Percentiles rank a stretch among this genome's conserved stretches.
These are phyloP conservation scores for Mycena haematopus DNA, from an alignment of 768 basidiomycete genomes.

Conservation along the genomic window DNA sequence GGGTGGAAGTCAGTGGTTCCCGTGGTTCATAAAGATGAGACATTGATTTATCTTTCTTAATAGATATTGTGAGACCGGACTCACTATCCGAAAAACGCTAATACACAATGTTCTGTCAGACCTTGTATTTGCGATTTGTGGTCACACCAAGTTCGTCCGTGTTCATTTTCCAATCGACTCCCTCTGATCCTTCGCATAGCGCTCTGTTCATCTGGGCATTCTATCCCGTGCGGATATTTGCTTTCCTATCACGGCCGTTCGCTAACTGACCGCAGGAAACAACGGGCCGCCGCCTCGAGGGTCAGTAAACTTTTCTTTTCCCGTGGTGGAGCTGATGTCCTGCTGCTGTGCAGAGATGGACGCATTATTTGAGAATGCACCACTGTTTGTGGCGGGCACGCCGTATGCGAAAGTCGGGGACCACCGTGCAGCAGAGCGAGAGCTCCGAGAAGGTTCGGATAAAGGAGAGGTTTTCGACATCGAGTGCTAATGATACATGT, in stretches of 20 bases:
- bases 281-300: slow-evolving; percentile 50
- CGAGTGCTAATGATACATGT: background rate
- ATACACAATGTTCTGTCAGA: slow-evolving; percentile 32
- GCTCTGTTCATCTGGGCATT: slow-evolving; percentile 52
- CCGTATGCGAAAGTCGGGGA: slow-evolving; percentile 44
- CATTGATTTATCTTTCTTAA: background rate
- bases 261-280: slow-evolving; percentile 41
- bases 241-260: background rate
- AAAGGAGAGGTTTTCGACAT: background rate
- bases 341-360: slow-evolving; percentile 46
- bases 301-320: slow-evolving; percentile 24
- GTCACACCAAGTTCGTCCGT: slow-evolving; percentile 47
- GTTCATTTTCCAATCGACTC: background rate
- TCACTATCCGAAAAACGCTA: background rate
- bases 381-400: slow-evolving; percentile 45
- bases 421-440: slow-evolving; percentile 42
- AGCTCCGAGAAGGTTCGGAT: slow-evolving; percentile 44
- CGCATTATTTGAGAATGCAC: slow-evolving; percentile 45
- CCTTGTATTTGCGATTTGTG: slow-evolving; percentile 53
- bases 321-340: background rate
- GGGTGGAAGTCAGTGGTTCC: slow-evolving; percentile 46
- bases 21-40: background rate
- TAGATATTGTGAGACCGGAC: slow-evolving; percentile 39
- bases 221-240: slow-evolving; percentile 42
- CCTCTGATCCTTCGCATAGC: slow-evolving; percentile 25